phyloP scores from a whole-genome alignment of 2,329 filamentous ascomycete genomes.

The Westerdykella aurantiaca region DNA sequence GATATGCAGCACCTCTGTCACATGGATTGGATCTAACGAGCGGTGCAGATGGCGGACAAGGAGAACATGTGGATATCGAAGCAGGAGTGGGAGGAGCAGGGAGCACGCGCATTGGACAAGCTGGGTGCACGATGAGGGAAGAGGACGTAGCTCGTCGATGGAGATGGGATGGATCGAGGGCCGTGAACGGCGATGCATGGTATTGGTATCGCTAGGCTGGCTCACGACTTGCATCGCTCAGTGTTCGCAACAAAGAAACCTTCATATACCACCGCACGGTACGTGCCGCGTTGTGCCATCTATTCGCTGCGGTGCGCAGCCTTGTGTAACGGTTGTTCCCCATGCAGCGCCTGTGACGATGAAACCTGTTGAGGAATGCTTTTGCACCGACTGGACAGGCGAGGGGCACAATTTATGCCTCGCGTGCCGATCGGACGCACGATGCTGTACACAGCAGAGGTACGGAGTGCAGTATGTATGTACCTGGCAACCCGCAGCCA shows the following conservation, averaged over 20 bases:
- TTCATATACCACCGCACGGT: not conserved
- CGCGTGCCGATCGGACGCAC: not conserved
- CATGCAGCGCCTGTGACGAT: too few relatives aligned
- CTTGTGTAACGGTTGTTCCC: too few relatives aligned
- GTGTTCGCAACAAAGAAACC: not conserved
- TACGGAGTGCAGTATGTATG: not conserved
- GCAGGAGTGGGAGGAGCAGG: conserved; percentile 94
- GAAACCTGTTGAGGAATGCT: too few relatives aligned
- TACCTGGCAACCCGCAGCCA: not conserved
- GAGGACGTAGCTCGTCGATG: not conserved
- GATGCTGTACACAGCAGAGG: too few relatives aligned
- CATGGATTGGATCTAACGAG: conserved; percentile 10
- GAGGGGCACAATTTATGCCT: not conserved
- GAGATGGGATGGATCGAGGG: not conserved
- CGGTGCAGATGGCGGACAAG: conserved; percentile 79
- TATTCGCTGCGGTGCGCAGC: too few relatives aligned
- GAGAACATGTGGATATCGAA: conserved; percentile 99
- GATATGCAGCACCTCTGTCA: conserved; percentile 12
- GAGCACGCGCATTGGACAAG: conserved; percentile 78
- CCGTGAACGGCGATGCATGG: not conserved
- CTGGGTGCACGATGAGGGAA: conserved; percentile 70
- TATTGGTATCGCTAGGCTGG: not conserved
- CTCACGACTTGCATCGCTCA: not conserved
- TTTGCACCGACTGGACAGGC: too few relatives aligned
- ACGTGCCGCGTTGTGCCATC: not conserved